phyloP scores from a whole-genome alignment of 192 early-diverging fungal genomes.

The Nowakowskiella sp. region DNA sequence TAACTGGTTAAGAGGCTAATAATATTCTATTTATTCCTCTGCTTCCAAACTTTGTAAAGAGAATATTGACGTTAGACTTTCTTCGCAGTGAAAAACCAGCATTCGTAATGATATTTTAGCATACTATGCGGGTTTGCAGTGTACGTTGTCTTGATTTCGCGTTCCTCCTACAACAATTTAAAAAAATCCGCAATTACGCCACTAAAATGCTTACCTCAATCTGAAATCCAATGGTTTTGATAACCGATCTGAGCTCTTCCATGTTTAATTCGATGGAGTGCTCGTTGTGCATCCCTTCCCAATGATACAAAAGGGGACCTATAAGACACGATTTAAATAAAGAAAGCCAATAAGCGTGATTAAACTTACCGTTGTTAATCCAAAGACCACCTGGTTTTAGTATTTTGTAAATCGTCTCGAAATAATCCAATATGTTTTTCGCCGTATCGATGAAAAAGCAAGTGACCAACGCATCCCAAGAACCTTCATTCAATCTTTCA shows the following conservation, averaged over 20 bases:
- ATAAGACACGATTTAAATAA: slow-evolving; percentile 1
- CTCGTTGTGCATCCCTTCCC: slow-evolving; percentile 75
- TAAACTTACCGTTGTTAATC: slow-evolving; percentile 82
- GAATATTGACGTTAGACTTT: neutral
- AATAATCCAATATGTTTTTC: slow-evolving; percentile 81
- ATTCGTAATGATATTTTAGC: slow-evolving; percentile 58
- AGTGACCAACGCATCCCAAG: slow-evolving; percentile 85
- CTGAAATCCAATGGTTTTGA: slow-evolving; percentile 58
- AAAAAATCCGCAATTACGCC: neutral
- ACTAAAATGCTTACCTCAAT: slow-evolving; percentile 42
- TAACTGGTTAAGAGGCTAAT: no score
- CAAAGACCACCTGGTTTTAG: slow-evolving; percentile 72
- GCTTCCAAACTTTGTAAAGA: no score
- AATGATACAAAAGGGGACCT: no score
- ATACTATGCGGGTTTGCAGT: slow-evolving; percentile 68
- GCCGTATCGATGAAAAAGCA: slow-evolving; percentile 99
- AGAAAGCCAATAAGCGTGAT: slow-evolving; percentile 22
- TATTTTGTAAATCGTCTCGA: slow-evolving; percentile 70
- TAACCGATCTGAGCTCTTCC: slow-evolving; percentile 52
- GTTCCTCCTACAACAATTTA: slow-evolving; percentile 39
- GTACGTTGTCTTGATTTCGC: slow-evolving; percentile 56
- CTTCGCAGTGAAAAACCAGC: neutral
- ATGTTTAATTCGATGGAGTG: slow-evolving; percentile 80
- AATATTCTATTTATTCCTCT: no score
- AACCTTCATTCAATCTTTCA: no score